These are phyloP conservation scores for Nakaseomyces sp. DNA, from an alignment of 1,139 yeast species.

Conservation along the genomic window DNA sequence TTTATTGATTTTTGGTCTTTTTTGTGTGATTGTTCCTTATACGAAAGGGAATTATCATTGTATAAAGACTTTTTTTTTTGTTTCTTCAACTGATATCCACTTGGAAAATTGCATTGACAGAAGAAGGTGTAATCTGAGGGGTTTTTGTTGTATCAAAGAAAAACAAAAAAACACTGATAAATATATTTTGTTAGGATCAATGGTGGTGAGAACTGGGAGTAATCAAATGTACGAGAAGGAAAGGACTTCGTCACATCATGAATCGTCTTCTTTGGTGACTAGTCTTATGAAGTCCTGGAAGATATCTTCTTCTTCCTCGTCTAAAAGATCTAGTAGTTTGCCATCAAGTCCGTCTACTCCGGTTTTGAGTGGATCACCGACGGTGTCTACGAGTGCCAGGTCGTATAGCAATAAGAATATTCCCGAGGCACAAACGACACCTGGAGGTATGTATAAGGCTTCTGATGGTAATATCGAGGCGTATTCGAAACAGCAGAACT, in stretches of 20 bases:
- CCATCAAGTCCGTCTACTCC: constrained; percentile 6
- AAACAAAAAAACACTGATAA: too few relatives aligned
- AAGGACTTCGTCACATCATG: constrained; percentile 11
- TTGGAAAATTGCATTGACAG: too few relatives aligned
- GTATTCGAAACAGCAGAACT: constrained; percentile 21
- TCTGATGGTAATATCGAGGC: constrained; percentile 25
- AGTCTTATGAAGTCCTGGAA: constrained; percentile 28
- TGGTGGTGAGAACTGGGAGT: constrained; percentile 18
- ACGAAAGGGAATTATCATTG: too few relatives aligned
- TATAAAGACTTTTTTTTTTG: too few relatives aligned
- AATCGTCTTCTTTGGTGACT: constrained; percentile 14
- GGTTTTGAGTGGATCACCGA: constrained; percentile 4
- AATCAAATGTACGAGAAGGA: constrained; percentile 20
- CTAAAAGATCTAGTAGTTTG: constrained; percentile 7
- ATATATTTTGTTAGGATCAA: too few relatives aligned
- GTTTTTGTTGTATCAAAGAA: too few relatives aligned
- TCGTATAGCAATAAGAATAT: constrained; percentile 5
- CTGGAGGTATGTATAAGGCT: constrained; percentile 1
- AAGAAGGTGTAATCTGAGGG: too few relatives aligned
- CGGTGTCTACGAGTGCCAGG: constrained; percentile 4
- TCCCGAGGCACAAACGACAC: constrained; percentile 2
- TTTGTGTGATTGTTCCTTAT: too few relatives aligned
- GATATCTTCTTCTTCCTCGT: constrained; percentile 16
- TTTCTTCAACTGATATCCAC: too few relatives aligned
- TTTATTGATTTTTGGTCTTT: too few relatives aligned